A percentile compares a stretch with the other conserved stretches of the same genome.
phyloP scores from a whole-genome alignment of 2,329 filamentous ascomycete genomes.

The Aspergillus fumigatus region DNA sequence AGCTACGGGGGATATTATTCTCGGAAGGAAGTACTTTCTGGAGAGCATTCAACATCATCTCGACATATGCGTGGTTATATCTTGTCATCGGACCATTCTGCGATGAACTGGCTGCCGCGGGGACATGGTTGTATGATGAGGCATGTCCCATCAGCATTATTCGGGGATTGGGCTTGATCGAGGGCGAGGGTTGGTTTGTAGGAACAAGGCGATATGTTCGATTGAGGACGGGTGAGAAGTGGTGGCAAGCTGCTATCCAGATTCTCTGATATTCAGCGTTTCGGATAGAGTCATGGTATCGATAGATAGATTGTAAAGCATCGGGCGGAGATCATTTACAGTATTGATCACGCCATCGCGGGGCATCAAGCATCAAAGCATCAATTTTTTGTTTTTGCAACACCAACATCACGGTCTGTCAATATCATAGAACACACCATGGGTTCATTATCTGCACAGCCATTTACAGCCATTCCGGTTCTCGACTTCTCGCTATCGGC shows the following conservation, averaged over 20 bases:
- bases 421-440: not conserved
- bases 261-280: not conserved
- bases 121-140: not conserved
- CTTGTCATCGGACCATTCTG: not conserved
- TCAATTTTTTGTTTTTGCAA: not conserved
- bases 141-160: not conserved
- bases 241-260: not conserved
- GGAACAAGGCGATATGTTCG: not conserved
- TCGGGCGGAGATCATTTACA: not conserved
- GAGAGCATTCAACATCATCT: not conserved
- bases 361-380: not conserved
- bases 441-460: slow-evolving; percentile 17
- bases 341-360: not conserved
- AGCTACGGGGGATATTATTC: not conserved
- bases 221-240: not conserved
- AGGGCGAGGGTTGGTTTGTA: not conserved
- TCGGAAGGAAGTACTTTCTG: not conserved
- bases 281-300: too few species aligned
- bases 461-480: slow-evolving; percentile 29
- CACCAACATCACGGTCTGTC: not conserved
- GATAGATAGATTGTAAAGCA: not conserved
- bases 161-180: not conserved
- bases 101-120: not conserved
- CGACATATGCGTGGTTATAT: not conserved
- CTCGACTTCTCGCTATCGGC: slow-evolving; percentile 25